Evolutionary conservation across 805 yeast species (phyloP).

Genomic region (Monosporozyma yasuniensis): DNA sequence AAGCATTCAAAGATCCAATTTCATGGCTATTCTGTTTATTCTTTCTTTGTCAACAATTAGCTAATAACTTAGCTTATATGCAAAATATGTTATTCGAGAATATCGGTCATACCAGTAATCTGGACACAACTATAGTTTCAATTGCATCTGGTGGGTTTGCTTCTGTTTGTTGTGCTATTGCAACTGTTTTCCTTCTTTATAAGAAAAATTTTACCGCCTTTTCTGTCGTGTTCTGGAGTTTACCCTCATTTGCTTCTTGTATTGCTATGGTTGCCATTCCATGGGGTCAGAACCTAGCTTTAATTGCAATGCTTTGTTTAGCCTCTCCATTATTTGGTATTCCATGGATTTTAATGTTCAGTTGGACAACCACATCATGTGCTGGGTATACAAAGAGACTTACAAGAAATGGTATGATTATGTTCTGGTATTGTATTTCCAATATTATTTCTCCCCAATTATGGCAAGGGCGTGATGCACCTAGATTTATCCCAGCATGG

Average conservation of each 20-base stretch:
- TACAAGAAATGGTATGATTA: constrained; percentile 37
- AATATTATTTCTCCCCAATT: constrained; percentile 50
- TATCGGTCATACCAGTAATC: constrained; percentile 35
- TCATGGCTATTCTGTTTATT: constrained; percentile 37
- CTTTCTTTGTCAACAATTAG: constrained; percentile 39
- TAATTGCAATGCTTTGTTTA: constrained; percentile 40
- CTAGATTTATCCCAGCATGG: constrained; percentile 42
- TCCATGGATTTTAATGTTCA: constrained; percentile 33
- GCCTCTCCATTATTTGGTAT: constrained; percentile 40
- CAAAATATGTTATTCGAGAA: constrained; percentile 40
- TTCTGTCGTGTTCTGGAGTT: constrained; percentile 31
- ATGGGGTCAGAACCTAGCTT: constrained; percentile 37
- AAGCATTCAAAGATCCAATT: constrained; percentile 41
- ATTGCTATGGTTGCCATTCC: constrained; percentile 39
- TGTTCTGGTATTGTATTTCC: constrained; percentile 40
- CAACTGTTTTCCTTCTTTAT: constrained; percentile 29
- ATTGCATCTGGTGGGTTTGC: constrained; percentile 47
- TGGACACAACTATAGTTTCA: constrained; percentile 43
- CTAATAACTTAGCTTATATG: constrained; percentile 46
- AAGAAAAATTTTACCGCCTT: constrained; percentile 34
- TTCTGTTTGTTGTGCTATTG: constrained; percentile 33
- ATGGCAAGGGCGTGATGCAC: constrained; percentile 42
- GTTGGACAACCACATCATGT: constrained; percentile 30
- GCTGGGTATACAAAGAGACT: constrained; percentile 46
- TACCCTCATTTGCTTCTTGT: constrained; percentile 39